These are phyloP conservation scores for Lachnellula occidentalis DNA, from an alignment of 2,329 filamentous ascomycete species.

Conservation along the genomic window DNA sequence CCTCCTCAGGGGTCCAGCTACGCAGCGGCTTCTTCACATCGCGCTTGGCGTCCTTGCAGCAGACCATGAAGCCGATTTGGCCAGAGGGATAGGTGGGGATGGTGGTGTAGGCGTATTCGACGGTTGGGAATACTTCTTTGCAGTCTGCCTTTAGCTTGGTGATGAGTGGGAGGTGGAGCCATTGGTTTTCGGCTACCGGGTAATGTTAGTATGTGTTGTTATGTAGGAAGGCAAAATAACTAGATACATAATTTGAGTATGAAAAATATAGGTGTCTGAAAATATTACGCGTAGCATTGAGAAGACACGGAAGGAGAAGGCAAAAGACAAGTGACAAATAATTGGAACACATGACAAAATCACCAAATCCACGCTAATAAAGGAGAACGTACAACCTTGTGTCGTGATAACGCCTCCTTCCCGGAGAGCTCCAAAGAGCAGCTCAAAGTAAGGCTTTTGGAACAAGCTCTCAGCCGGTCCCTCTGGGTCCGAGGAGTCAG, in stretches of 20 bases:
- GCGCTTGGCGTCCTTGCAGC: conserved; percentile 84
- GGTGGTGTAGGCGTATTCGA: conserved; percentile 98
- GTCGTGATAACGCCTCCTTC: conserved; percentile 98
- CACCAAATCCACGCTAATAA: conserved; percentile 33
- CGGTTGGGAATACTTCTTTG: conserved; percentile 93
- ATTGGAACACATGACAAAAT: conserved; percentile 5
- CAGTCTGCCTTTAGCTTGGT: conserved; percentile 93
- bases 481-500: conserved; percentile 95
- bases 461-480: conserved; percentile 94
- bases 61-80: conserved; percentile 99
- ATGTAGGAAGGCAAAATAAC: neutral
- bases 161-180: conserved; percentile 94
- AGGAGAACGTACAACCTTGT: conserved; percentile 98
- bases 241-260: neutral
- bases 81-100: conserved; percentile 98
- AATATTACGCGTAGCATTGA: neutral
- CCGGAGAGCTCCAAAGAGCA: conserved; percentile 81
- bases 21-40: conserved; percentile 83
- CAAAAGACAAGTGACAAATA: conserved; percentile 4
- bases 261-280: neutral
- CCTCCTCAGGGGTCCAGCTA: conserved; percentile 77
- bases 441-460: conserved; percentile 98
- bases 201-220: conserved; percentile 12
- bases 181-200: conserved; percentile 87
- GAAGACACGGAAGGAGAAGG: neutral